Evolutionary conservation across 2,329 filamentous ascomycete species (phyloP).

Genomic region (Aspergillus versicolor): DNA sequence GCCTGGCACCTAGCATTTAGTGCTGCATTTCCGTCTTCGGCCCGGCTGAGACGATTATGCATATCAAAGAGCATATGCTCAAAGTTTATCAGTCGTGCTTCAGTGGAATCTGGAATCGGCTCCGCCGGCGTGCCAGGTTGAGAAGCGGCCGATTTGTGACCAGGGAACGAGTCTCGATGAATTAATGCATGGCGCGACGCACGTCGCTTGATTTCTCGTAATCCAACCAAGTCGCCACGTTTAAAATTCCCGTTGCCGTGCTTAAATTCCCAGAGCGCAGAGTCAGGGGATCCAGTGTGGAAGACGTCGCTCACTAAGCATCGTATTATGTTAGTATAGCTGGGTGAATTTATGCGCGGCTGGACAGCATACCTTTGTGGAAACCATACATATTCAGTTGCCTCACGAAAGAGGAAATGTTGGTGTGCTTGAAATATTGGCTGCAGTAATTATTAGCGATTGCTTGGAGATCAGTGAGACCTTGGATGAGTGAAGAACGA

Average conservation of each 20-base stretch:
- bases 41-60: conserved; percentile 70
- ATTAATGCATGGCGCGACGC: conserved; percentile 91
- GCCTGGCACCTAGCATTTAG: conserved; percentile 79
- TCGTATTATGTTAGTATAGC: conserved; percentile 11
- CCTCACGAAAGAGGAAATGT: conserved; percentile 96
- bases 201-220: conserved; percentile 92
- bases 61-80: conserved; percentile 85
- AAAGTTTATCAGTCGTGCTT: conserved; percentile 70
- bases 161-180: conserved; percentile 83
- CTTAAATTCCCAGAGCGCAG: conserved; percentile 97
- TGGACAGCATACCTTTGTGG: conserved; percentile 75
- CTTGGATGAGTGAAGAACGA: conserved; percentile 44
- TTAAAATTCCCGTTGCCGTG: conserved; percentile 98
- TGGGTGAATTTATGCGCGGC: background rate
- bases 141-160: conserved; percentile 70
- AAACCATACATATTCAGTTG: conserved; percentile 99
- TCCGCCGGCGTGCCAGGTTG: conserved; percentile 85
- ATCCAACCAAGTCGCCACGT: conserved; percentile 82
- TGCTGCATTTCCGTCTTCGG: conserved; percentile 78
- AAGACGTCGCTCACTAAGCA: conserved; percentile 90
- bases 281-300: conserved; percentile 89
- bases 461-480: background rate
- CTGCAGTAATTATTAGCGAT: conserved; percentile 48
- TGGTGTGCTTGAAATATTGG: conserved; percentile 99
- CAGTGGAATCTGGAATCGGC: conserved; percentile 73